Percentiles rank a stretch among this genome's conserved stretches.
These are phyloP conservation scores for Symbiotaphrina buchneri DNA, from an alignment of 495 filamentous ascomycete genomes.

Conservation along the genomic window DNA sequence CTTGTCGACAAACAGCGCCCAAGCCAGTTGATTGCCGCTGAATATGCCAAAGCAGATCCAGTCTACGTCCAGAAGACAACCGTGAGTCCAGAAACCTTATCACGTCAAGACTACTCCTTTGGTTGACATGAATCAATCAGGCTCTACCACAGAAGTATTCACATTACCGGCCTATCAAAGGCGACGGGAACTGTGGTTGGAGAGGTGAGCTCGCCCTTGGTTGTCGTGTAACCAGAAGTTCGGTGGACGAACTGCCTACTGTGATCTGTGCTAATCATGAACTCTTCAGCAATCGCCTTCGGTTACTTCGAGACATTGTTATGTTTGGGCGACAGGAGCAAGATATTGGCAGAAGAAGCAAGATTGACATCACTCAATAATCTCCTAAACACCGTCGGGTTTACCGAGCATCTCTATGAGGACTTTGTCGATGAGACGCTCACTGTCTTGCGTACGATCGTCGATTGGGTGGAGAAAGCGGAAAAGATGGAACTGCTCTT, in stretches of 20 bases:
- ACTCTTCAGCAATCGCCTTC: slow-evolving; percentile 57
- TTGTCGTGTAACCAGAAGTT: background rate
- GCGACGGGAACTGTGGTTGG: slow-evolving; percentile 96
- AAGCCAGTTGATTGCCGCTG: slow-evolving; percentile 55
- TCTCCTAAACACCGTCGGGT: slow-evolving; percentile 47
- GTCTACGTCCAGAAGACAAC: slow-evolving; percentile 65
- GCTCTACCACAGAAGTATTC: slow-evolving; percentile 66
- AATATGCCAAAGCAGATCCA: slow-evolving; percentile 83
- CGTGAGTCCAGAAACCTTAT: slow-evolving; percentile 40
- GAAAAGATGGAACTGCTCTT: slow-evolving; percentile 30
- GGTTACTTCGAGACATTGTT: slow-evolving; percentile 77
- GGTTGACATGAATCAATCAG: slow-evolving; percentile 26
- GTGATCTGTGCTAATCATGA: background rate
- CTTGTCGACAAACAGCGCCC: slow-evolving; percentile 59
- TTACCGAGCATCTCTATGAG: slow-evolving; percentile 44
- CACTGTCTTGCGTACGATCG: slow-evolving; percentile 34
- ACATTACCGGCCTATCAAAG: slow-evolving; percentile 66
- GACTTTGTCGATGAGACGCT: slow-evolving; percentile 64
- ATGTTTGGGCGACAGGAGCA: slow-evolving; percentile 33
- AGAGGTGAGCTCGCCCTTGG: slow-evolving; percentile 40
- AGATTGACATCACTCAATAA: slow-evolving; percentile 51
- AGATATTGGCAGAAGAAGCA: slow-evolving; percentile 40
- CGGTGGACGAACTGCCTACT: background rate
- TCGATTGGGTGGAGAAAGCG: slow-evolving; percentile 10
- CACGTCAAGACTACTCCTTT: background rate